A percentile compares a stretch with the other conserved stretches of the same genome.
Conservation (phyloP, 1,139 yeast species). For the Ogataea hybrid region DNA sequence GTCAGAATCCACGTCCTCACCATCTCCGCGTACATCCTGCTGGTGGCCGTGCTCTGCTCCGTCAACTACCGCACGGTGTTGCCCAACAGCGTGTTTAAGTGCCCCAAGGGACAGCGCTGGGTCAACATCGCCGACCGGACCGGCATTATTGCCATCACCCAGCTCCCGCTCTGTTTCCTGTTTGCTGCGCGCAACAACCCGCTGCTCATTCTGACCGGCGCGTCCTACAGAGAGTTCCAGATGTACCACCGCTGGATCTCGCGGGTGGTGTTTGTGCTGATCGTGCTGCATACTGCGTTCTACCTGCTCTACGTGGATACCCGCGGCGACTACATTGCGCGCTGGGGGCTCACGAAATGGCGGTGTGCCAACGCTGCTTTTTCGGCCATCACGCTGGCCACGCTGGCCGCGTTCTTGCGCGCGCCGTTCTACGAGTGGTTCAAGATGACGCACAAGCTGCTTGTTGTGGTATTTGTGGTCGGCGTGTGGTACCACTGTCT, state of each 20-base stretch:
- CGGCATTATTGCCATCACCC: constrained; percentile 53
- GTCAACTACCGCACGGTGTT: constrained; percentile 27
- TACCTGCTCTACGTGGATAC: constrained; percentile 38
- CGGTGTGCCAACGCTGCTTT: constrained; percentile 39
- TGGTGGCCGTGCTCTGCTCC: constrained; percentile 28
- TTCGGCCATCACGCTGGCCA: constrained; percentile 31
- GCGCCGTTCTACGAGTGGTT: constrained; percentile 46
- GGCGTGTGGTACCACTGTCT: constrained; percentile 48
- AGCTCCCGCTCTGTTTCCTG: constrained; percentile 53
- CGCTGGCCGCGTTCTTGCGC: constrained; percentile 35
- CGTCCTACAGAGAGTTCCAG: constrained; percentile 59
- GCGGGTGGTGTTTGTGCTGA: constrained; percentile 42
- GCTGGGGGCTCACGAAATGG: constrained; percentile 43
- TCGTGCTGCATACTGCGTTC: constrained; percentile 40
- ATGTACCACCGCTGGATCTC: constrained; percentile 62
- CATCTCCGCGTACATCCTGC: constrained; percentile 26
- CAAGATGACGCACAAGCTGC: constrained; percentile 40
- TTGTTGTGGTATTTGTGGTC: constrained; percentile 41
- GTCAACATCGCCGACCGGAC: constrained; percentile 57
- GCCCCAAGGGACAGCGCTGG: constrained; percentile 28
- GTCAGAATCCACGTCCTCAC: constrained; percentile 32
- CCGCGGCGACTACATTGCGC: constrained; percentile 39
- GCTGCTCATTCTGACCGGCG: constrained; percentile 53
- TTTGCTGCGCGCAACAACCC: constrained; percentile 67
- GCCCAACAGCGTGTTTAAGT: constrained; percentile 32